These are phyloP conservation scores for Lodderomyces parapsilosis DNA, from an alignment of 1,139 yeast genomes.

Conservation along the genomic window DNA sequence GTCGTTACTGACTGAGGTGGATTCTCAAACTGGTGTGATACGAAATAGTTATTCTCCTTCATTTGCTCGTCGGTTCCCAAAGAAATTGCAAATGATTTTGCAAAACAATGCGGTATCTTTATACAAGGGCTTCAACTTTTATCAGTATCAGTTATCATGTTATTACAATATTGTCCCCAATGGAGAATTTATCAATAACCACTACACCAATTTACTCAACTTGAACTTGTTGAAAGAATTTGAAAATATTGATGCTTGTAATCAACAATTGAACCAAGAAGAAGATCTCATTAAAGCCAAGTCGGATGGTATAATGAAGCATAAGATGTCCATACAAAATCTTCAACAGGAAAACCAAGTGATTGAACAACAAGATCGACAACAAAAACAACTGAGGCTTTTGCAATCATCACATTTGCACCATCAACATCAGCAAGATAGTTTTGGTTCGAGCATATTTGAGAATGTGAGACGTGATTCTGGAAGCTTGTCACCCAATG, in stretches of 20 bases:
- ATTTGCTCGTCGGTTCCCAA: slow-evolving; percentile 32
- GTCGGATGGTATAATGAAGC: slow-evolving; percentile 30
- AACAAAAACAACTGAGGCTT: slow-evolving; percentile 18
- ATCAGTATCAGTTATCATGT: slow-evolving; percentile 43
- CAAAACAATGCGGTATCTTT: slow-evolving; percentile 31
- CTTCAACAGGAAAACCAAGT: slow-evolving; percentile 11
- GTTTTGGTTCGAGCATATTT: slow-evolving; percentile 12
- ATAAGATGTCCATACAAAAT: slow-evolving; percentile 36
- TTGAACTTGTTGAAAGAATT: slow-evolving; percentile 41
- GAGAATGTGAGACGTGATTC: slow-evolving; percentile 16
- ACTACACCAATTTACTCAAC: slow-evolving; percentile 35
- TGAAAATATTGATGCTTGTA: slow-evolving; percentile 34
- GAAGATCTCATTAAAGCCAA: slow-evolving; percentile 29
- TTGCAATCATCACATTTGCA: not conserved
- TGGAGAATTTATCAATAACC: slow-evolving; percentile 31
- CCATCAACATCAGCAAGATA: slow-evolving; percentile 4
- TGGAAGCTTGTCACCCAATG: slow-evolving; percentile 14
- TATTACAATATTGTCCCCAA: slow-evolving; percentile 38
- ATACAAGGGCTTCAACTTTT: slow-evolving; percentile 35
- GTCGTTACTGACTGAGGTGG: slow-evolving; percentile 29
- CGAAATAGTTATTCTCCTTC: slow-evolving; percentile 21
- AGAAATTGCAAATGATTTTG: slow-evolving; percentile 36
- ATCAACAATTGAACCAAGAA: slow-evolving; percentile 31
- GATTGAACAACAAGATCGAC: slow-evolving; percentile 8
- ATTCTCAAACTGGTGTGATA: slow-evolving; percentile 23